phyloP scores from a whole-genome alignment of 805 yeast species.

The Pichia manshurica region DNA sequence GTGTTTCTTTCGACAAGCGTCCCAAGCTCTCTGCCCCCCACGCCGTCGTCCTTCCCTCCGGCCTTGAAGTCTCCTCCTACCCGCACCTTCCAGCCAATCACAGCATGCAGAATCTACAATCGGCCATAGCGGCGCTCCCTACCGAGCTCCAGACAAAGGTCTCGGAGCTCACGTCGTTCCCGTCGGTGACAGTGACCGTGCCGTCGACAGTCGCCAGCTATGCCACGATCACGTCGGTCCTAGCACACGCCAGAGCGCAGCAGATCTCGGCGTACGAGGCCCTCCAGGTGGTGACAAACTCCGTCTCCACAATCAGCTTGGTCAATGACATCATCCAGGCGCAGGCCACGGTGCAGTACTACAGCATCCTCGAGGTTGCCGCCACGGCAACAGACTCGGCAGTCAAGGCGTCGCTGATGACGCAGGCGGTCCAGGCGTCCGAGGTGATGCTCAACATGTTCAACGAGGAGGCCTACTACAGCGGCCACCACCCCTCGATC shows the following conservation, averaged over 20 bases:
- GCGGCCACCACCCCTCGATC: slow-evolving; percentile 43
- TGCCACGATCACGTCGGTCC: slow-evolving; percentile 16
- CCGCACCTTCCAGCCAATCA: too few species aligned
- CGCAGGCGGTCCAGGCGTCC: slow-evolving; percentile 23
- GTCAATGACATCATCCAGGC: slow-evolving; percentile 15
- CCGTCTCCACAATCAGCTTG: slow-evolving; percentile 5
- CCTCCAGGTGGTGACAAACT: slow-evolving; percentile 6
- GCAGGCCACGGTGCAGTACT: slow-evolving; percentile 22
- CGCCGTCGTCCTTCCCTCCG: too few species aligned
- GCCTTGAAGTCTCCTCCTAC: too few species aligned
- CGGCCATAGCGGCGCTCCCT: not conserved
- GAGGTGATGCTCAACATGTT: slow-evolving; percentile 17
- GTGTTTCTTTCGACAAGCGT: not conserved
- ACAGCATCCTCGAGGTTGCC: slow-evolving; percentile 17
- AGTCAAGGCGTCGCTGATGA: slow-evolving; percentile 12
- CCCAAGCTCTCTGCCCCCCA: too few species aligned
- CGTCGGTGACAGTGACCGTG: slow-evolving; percentile 11
- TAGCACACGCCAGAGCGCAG: slow-evolving; percentile 5
- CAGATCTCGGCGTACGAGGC: slow-evolving; percentile 6
- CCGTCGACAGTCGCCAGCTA: slow-evolving; percentile 11
- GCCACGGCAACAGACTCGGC: slow-evolving; percentile 25
- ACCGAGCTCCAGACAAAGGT: not conserved
- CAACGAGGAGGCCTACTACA: slow-evolving; percentile 23
- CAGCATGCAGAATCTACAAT: not conserved
- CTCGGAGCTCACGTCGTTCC: not conserved